phyloP scores from a whole-genome alignment of 2,329 filamentous ascomycete genomes.

The Immersiporthe knoxdaviesiana region DNA sequence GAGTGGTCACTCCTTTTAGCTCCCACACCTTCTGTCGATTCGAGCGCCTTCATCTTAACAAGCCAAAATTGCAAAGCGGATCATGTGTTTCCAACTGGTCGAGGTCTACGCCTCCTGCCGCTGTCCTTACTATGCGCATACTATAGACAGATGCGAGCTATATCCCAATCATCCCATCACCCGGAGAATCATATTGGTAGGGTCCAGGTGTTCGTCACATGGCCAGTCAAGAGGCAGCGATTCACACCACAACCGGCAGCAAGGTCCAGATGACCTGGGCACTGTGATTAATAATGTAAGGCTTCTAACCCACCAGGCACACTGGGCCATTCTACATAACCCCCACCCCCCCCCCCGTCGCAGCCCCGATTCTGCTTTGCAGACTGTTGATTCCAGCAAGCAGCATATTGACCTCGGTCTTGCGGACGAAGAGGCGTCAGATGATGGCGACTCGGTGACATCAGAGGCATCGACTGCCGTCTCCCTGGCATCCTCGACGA shows the following conservation, averaged over 20 bases:
- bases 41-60: background rate
- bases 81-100: conserved; percentile 21
- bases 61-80: background rate
- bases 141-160: conserved; percentile 6
- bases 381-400: background rate
- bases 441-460: background rate
- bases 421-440: background rate
- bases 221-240: too few species aligned
- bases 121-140: conserved; percentile 16
- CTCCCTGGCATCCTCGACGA: background rate
- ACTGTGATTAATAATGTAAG: too few species aligned
- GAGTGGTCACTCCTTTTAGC: too few species aligned
- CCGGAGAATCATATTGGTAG: background rate
- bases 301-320: too few species aligned
- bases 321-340: background rate
- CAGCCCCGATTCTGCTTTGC: background rate
- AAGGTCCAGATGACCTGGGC: too few species aligned
- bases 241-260: too few species aligned
- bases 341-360: too few species aligned
- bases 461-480: background rate
- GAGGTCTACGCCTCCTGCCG: conserved; percentile 13
- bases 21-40: background rate
- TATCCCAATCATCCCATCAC: conserved; percentile 6
- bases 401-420: background rate
- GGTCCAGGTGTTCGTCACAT: conserved; percentile 3